Evolutionary conservation across 2,329 filamentous ascomycete species (phyloP), one percentile per base, ranked within the genome.

Genomic region (Blastomyces gilchristii): DNA sequence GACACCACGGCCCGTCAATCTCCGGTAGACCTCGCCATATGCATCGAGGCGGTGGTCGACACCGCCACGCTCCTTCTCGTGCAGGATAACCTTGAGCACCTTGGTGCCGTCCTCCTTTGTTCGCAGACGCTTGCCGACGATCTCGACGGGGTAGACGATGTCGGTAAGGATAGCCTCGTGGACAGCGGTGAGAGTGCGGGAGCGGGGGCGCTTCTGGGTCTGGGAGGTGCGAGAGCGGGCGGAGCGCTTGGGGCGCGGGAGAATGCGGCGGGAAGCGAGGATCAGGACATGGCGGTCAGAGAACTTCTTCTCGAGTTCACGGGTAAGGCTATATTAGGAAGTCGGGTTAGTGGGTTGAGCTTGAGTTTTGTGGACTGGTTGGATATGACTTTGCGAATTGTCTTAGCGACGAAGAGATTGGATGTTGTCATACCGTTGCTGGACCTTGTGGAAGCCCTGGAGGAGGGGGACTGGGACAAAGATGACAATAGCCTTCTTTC

Each of bases 241-340:
- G 80, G 91, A 96, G 80, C 93, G 92, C 90, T 97, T 97, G 80
- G 94, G 94, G 81, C 92, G 91, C 80, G 94, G 93, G 68, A 99
- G 87, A 77, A 99, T 99, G 82, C 94, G 94, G 86, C 94, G 94
- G 77, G 93, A 95, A 74, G 94, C 94, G 75, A 99, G 89, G 87
- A 99, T 91, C 80, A 99, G 85, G 80, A 99, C 94, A 82, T 99
- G 94, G 82, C 94, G 94, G 87, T 99, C 94, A 70, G 94, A 97
- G 91, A 99, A 99, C 86, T 99, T 99, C 91, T 99, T 99, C 89
- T 99, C 94, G 78, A 99, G 92, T 87, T 99, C 94, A 83, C 94
- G 94, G 82, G 94, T 99, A 78, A 99, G 88, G 79, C 93, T 97
- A 68, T 52, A 58, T 16, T 47, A 16, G 22, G 41, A 12, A 39